Percentiles rank a stretch among this genome's conserved stretches.
Evolutionary conservation across 2,329 filamentous ascomycete species (phyloP).

Genomic region (Sordariomycetes sp.): DNA sequence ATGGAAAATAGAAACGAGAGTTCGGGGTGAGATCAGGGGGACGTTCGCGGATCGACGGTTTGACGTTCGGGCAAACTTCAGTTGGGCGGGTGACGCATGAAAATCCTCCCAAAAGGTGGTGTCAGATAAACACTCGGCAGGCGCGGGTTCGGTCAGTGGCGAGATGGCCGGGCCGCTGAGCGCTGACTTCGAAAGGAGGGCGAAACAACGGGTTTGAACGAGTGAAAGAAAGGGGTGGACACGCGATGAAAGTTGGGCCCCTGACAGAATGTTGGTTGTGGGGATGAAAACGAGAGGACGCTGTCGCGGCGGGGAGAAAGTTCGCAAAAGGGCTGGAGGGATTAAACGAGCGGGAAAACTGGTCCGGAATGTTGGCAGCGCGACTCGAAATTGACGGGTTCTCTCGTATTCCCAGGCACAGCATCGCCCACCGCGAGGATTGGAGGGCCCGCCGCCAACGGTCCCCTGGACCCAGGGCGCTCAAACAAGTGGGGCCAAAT

Average conservation of each 20-base stretch:
- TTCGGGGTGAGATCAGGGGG: constrained; percentile 16
- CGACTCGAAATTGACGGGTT: background rate
- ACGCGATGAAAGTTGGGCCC: background rate
- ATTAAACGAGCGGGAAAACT: constrained; percentile 16
- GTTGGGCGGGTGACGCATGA: constrained; percentile 15
- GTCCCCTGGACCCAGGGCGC: background rate
- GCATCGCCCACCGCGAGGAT: background rate
- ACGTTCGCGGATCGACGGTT: constrained; percentile 4
- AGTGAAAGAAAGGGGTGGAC: background rate
- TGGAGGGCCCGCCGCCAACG: background rate
- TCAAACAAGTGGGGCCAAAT: background rate
- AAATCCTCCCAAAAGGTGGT: constrained; percentile 9
- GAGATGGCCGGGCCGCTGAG: background rate
- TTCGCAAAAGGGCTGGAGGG: constrained; percentile 18
- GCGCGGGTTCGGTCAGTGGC: background rate
- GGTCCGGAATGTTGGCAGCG: background rate
- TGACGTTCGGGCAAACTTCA: background rate
- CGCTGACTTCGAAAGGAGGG: background rate
- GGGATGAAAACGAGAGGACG: background rate
- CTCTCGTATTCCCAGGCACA: background rate
- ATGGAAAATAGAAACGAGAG: constrained; percentile 14
- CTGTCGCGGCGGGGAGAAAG: constrained; percentile 11
- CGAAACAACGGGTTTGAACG: background rate
- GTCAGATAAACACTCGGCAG: background rate
- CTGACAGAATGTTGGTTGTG: background rate